Evolutionary conservation across 352 stramenopile species (phyloP).

Genomic region (Hyaloperonospora brassicae): DNA sequence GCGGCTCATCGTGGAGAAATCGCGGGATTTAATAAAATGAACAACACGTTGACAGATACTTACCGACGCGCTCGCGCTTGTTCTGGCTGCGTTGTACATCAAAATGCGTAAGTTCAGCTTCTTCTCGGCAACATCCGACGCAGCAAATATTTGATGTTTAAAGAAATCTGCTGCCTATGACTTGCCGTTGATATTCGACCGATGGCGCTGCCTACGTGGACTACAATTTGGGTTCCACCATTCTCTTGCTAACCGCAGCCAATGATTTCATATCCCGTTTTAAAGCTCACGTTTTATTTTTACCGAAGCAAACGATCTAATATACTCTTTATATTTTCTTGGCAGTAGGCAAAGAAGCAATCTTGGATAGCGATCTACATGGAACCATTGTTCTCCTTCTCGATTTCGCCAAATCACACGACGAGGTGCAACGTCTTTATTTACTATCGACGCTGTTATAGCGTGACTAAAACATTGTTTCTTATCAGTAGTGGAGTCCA

Average conservation of each 20-base stretch:
- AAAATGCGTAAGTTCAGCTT: neutral
- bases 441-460: no score
- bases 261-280: neutral
- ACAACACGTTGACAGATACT: no score
- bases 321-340: neutral
- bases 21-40: no score
- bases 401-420: neutral
- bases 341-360: neutral
- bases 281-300: neutral
- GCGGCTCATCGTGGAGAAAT: no score
- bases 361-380: no score
- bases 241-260: neutral
- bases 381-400: neutral
- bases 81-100: no score
- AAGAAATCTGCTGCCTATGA: neutral
- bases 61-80: no score
- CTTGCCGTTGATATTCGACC: no score
- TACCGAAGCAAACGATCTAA: neutral
- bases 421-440: neutral
- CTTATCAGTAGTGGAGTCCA: neutral
- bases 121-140: neutral
- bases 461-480: no score
- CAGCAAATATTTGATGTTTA: neutral
- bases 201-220: neutral
- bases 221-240: neutral